phyloP scores from a whole-genome alignment of 2,329 filamentous ascomycete genomes.

The Macrophomina pseudophaseolina region DNA sequence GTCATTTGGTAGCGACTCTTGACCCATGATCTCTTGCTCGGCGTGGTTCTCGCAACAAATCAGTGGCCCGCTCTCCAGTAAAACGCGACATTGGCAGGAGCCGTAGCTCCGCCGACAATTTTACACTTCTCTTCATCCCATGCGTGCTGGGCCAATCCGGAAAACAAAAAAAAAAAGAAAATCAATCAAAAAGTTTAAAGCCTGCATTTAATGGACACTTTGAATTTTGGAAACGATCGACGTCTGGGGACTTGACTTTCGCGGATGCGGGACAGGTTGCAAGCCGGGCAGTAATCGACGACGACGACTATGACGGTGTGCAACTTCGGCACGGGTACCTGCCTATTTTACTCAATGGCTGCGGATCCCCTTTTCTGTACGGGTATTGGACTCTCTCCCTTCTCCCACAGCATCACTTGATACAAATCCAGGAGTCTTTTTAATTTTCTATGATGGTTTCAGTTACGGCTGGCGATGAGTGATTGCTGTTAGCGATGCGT shows the following conservation, averaged over 20 bases:
- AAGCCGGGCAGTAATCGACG: constrained; percentile 1
- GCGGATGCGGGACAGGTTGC: constrained; percentile 6
- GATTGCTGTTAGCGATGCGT: neutral
- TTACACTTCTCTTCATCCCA: neutral
- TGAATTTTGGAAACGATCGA: constrained; percentile 19
- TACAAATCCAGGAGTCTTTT: neutral
- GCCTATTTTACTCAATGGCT: neutral
- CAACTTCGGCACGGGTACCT: constrained; percentile 5
- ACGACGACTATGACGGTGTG: neutral
- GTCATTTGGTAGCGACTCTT: constrained; percentile 21
- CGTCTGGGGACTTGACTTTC: constrained; percentile 1
- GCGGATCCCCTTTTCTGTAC: constrained; percentile 11
- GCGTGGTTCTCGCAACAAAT: constrained; percentile 8
- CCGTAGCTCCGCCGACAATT: constrained; percentile 1
- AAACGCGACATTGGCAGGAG: constrained; percentile 6
- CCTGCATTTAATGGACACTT: constrained; percentile 18
- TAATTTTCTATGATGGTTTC: neutral
- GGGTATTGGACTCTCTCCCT: constrained; percentile 1
- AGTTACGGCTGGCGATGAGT: neutral
- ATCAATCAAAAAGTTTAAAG: constrained; percentile 14
- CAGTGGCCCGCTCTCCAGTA: constrained; percentile 2
- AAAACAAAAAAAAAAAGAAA: neutral
- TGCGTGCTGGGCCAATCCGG: constrained; percentile 14
- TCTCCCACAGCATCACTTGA: neutral
- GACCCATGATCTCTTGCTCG: constrained; percentile 21